Percentiles rank a stretch among this genome's conserved stretches.
These are phyloP conservation scores for Camellia japonica DNA, from an alignment of 148 eudicot genomes.

Conservation along the genomic window DNA sequence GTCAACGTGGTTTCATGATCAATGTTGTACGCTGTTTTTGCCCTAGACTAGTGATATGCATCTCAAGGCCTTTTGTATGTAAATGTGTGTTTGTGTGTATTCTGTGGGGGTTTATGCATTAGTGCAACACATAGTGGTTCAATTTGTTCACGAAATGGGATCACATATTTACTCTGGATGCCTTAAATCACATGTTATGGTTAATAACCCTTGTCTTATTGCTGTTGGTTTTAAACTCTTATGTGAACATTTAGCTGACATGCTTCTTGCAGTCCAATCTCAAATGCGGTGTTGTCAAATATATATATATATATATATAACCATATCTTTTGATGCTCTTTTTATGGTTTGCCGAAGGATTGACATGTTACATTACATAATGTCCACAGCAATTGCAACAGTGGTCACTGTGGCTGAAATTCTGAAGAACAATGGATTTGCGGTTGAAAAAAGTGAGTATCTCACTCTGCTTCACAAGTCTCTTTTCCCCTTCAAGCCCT, in stretches of 20 bases:
- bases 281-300: neutral
- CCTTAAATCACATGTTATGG: neutral
- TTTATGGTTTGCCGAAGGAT: neutral
- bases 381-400: conserved; percentile 61
- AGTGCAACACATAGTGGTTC: too few relatives aligned
- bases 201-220: neutral
- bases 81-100: too few relatives aligned
- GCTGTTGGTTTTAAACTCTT: neutral
- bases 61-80: neutral
- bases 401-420: conserved; percentile 76
- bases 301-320: neutral
- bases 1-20: neutral
- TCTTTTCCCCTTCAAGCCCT: neutral
- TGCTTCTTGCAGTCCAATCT: neutral
- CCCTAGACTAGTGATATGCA: neutral
- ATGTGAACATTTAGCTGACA: too few relatives aligned
- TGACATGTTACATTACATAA: neutral
- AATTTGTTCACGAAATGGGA: too few relatives aligned
- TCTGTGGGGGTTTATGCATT: too few relatives aligned
- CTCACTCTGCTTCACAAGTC: neutral
- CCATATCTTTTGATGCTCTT: too few relatives aligned
- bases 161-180: too few relatives aligned
- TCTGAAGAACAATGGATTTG: conserved; percentile 73
- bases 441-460: conserved; percentile 62
- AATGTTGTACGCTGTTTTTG: neutral